Percentiles rank a stretch among this genome's conserved stretches.
These are phyloP conservation scores for Arabidopsis lyrata DNA, from an alignment of 441 rosid species.

Conservation along the genomic window DNA sequence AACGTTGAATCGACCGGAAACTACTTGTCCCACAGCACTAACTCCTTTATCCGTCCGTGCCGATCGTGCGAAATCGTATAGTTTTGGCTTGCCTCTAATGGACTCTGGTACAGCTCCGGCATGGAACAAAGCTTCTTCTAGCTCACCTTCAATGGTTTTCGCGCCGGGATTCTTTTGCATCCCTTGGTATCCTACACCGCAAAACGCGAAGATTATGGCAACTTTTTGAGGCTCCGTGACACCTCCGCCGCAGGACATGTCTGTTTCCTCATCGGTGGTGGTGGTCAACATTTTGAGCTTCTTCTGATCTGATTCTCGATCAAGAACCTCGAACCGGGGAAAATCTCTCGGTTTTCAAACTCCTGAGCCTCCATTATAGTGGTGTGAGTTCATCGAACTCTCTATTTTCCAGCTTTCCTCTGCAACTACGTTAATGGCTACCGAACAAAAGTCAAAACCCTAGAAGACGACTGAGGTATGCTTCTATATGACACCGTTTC, in stretches of 20 bases:
- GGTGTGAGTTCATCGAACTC: background rate
- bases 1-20: slow-evolving; percentile 78
- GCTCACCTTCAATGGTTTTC: slow-evolving; percentile 92
- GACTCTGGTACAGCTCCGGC: slow-evolving; percentile 74
- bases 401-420: slow-evolving; percentile 18
- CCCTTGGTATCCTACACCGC: slow-evolving; percentile 95
- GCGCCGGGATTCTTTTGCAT: slow-evolving; percentile 98
- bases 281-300: slow-evolving; percentile 58
- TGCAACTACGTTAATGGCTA: slow-evolving; percentile 20
- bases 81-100: slow-evolving; percentile 69
- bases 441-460: slow-evolving; percentile 32
- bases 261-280: slow-evolving; percentile 50
- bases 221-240: slow-evolving; percentile 48
- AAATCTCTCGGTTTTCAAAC: slow-evolving; percentile 11
- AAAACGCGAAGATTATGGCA: slow-evolving; percentile 84
- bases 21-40: slow-evolving; percentile 92
- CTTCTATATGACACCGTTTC: slow-evolving; percentile 1
- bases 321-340: slow-evolving; percentile 40
- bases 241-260: slow-evolving; percentile 11
- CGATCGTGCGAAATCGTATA: slow-evolving; percentile 86
- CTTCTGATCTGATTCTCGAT: slow-evolving; percentile 51
- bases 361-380: slow-evolving; percentile 44
- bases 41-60: slow-evolving; percentile 95
- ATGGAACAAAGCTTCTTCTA: slow-evolving; percentile 84
- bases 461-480: slow-evolving; percentile 19